phyloP scores from a whole-genome alignment of 352 stramenopile genomes.

The Elongisporangium anandrum region DNA sequence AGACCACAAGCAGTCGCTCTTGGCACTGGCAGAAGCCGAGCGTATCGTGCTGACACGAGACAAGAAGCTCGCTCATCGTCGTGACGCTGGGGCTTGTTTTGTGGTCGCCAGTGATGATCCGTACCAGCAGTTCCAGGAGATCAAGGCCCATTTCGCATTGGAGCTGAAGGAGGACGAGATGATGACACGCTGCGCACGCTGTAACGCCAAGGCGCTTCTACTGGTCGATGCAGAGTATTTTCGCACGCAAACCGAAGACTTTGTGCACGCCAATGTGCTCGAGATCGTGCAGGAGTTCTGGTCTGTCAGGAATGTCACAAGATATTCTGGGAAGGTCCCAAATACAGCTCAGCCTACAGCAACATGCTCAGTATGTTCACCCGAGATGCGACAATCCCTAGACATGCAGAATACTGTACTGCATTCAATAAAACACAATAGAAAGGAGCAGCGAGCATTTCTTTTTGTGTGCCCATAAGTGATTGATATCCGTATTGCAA shows the following conservation, averaged over 20 bases:
- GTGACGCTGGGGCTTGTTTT: constrained; percentile 70
- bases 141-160: constrained; percentile 66
- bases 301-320: constrained; percentile 59
- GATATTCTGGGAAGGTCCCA: constrained; percentile 77
- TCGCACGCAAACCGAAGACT: constrained; percentile 37
- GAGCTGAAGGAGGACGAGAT: constrained; percentile 59
- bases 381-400: background rate
- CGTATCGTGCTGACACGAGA: constrained; percentile 75
- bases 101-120: constrained; percentile 68
- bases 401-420: no score
- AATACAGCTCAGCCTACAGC: constrained; percentile 65
- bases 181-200: constrained; percentile 70
- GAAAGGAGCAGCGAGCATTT: no score
- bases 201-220: constrained; percentile 63
- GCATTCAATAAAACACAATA: no score
- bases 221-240: constrained; percentile 52
- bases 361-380: constrained; percentile 53
- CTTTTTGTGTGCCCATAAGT: no score
- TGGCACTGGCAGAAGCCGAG: constrained; percentile 45
- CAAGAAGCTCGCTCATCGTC: constrained; percentile 62
- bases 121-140: constrained; percentile 70
- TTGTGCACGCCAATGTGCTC: constrained; percentile 49
- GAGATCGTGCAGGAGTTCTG: constrained; percentile 64
- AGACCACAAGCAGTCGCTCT: constrained; percentile 40
- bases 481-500: no score